phyloP scores from a whole-genome alignment of 345 rosid genomes.

The Balakata baccata region DNA sequence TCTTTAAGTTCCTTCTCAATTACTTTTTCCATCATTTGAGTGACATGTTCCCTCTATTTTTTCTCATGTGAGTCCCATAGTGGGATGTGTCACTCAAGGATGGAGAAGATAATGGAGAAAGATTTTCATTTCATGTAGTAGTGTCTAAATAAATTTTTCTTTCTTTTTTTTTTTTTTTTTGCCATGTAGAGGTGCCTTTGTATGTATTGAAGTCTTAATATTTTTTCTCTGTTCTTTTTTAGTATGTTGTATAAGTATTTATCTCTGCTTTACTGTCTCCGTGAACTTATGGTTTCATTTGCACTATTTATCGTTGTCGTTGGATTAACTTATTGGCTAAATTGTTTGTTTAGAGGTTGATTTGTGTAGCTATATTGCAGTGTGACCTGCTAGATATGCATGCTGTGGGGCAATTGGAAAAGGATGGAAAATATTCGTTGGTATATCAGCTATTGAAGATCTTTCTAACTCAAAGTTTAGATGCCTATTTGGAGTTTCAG shows the following conservation, averaged over 20 bases:
- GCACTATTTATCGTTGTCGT: background rate
- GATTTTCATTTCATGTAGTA: no score
- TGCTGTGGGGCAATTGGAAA: conserved; percentile 78
- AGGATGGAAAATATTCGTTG: conserved; percentile 61
- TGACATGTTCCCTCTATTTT: no score
- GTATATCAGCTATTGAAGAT: conserved; percentile 82
- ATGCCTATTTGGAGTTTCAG: conserved; percentile 73
- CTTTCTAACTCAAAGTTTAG: conserved; percentile 72
- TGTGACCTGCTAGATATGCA: conserved; percentile 91
- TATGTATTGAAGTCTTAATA: background rate
- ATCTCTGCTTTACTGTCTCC: background rate
- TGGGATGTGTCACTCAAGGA: no score
- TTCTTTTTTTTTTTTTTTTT: no score
- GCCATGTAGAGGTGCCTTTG: no score
- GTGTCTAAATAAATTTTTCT: no score
- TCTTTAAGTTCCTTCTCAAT: no score
- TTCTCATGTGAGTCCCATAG: no score
- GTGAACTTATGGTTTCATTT: background rate
- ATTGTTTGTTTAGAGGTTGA: conserved; percentile 4
- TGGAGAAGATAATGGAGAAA: no score
- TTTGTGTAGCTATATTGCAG: conserved; percentile 41
- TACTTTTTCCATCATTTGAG: no score
- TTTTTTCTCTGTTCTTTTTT: background rate
- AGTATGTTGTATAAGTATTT: background rate
- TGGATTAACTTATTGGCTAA: background rate